Percentiles rank a stretch among this genome's conserved stretches.
Evolutionary conservation across 208 protist genomes (phyloP).

Genomic region (Leishmania turanica): DNA sequence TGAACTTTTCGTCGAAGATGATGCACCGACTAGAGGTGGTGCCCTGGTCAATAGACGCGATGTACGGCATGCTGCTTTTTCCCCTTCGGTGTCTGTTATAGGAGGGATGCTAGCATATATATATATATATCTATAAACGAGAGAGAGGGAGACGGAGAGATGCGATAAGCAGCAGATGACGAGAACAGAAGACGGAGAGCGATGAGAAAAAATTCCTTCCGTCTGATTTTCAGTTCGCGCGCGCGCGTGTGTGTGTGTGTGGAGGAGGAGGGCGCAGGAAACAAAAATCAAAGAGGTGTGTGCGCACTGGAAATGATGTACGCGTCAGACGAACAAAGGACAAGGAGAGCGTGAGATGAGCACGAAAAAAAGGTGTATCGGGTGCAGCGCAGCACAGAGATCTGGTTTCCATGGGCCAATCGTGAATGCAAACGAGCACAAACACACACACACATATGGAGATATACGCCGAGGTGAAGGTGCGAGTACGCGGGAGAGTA

Average conservation of each 20-base stretch:
- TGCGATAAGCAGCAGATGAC: neutral
- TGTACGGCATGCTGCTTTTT: conserved; percentile 57
- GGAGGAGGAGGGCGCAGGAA: neutral
- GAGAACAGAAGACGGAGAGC: neutral
- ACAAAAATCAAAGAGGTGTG: neutral
- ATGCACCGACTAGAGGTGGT: conserved; percentile 95
- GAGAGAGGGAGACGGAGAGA: neutral
- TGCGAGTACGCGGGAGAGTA: neutral
- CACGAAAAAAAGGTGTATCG: neutral
- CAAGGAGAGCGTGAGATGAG: neutral
- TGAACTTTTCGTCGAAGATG: conserved; percentile 86
- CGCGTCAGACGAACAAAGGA: neutral
- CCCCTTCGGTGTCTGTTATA: neutral
- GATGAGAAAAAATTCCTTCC: neutral
- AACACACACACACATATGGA: neutral
- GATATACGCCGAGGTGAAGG: neutral
- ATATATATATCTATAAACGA: neutral
- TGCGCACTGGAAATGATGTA: neutral
- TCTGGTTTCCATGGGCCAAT: neutral
- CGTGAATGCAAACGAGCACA: neutral
- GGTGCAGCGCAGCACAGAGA: neutral
- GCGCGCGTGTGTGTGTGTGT: neutral
- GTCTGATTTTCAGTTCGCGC: too few relatives aligned
- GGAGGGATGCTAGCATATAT: neutral
- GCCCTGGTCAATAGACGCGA: conserved; percentile 95